Percentiles rank a stretch among this genome's conserved stretches.
These are phyloP conservation scores for Solanum megistacrolobum DNA, from an alignment of 257 asterid species.

Conservation along the genomic window DNA sequence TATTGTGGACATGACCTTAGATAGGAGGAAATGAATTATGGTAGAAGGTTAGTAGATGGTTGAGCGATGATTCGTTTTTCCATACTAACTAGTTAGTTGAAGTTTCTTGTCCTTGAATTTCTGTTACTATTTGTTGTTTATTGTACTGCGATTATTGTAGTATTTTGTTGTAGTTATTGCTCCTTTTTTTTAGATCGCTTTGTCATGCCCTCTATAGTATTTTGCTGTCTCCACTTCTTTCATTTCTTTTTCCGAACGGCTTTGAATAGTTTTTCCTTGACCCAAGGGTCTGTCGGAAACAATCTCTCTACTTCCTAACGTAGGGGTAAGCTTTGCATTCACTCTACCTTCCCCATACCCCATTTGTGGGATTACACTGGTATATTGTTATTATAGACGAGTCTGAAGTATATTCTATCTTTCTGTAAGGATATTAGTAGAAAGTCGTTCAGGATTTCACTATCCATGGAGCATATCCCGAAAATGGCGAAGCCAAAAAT, in stretches of 20 bases:
- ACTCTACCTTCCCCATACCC: not conserved
- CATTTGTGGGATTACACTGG: not conserved
- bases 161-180: not conserved
- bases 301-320: not conserved
- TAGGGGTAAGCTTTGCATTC: not conserved
- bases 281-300: not conserved
- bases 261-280: not conserved
- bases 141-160: not conserved
- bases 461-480: not conserved
- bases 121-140: not conserved
- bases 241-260: not conserved
- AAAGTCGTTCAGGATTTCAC: not conserved
- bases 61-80: not conserved
- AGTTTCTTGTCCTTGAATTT: not conserved
- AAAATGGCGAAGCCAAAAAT: not conserved
- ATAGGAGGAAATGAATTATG: not conserved
- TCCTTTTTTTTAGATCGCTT: not conserved
- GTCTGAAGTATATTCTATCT: not conserved
- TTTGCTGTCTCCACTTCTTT: not conserved
- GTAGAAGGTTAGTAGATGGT: not conserved
- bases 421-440: not conserved
- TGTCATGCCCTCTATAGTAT: not conserved
- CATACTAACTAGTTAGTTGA: not conserved
- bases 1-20: not conserved
- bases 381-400: not conserved